Evolutionary conservation across 2,329 filamentous ascomycete genomes (phyloP).

Genomic region (Fusarium subglutinans): DNA sequence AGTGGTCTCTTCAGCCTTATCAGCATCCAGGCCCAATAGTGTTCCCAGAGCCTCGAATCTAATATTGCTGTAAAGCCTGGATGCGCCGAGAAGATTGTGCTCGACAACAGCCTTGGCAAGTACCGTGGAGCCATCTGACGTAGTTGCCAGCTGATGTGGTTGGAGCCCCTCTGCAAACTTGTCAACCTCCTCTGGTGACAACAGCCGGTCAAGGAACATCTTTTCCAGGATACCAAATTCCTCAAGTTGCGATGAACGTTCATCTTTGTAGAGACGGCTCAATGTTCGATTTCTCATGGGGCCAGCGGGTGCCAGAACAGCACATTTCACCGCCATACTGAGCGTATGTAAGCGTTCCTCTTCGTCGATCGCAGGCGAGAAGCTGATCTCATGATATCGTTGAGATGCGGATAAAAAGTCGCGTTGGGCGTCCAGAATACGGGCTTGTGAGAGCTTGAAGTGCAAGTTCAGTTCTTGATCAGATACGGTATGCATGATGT

Average conservation of each 20-base stretch:
- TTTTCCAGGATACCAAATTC: slow-evolving; percentile 94
- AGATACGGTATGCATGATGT: slow-evolving; percentile 81
- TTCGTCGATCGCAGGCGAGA: slow-evolving; percentile 81
- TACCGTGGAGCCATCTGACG: slow-evolving; percentile 90
- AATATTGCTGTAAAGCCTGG: slow-evolving; percentile 81
- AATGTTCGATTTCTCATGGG: slow-evolving; percentile 83
- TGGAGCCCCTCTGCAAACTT: slow-evolving; percentile 83
- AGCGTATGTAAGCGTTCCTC: slow-evolving; percentile 87
- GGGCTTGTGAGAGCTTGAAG: slow-evolving; percentile 91
- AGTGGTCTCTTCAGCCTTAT: slow-evolving; percentile 89
- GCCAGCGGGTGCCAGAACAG: slow-evolving; percentile 90
- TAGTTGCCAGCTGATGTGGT: slow-evolving; percentile 90
- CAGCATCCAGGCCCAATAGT: slow-evolving; percentile 80
- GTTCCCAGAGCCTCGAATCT: slow-evolving; percentile 77
- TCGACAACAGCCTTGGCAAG: slow-evolving; percentile 93
- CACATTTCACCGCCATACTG: slow-evolving; percentile 88
- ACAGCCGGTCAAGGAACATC: slow-evolving; percentile 91
- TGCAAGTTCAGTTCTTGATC: slow-evolving; percentile 80
- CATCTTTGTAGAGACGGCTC: slow-evolving; percentile 91
- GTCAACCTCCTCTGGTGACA: slow-evolving; percentile 83
- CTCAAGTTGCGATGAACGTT: slow-evolving; percentile 76
- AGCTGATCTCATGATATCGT: slow-evolving; percentile 88
- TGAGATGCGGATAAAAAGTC: slow-evolving; percentile 88
- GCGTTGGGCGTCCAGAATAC: slow-evolving; percentile 90
- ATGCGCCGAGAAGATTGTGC: slow-evolving; percentile 91